Base-by-base conservation (phyloP, 805 yeast genomes). In the Huiozyma naganishii region DNA sequence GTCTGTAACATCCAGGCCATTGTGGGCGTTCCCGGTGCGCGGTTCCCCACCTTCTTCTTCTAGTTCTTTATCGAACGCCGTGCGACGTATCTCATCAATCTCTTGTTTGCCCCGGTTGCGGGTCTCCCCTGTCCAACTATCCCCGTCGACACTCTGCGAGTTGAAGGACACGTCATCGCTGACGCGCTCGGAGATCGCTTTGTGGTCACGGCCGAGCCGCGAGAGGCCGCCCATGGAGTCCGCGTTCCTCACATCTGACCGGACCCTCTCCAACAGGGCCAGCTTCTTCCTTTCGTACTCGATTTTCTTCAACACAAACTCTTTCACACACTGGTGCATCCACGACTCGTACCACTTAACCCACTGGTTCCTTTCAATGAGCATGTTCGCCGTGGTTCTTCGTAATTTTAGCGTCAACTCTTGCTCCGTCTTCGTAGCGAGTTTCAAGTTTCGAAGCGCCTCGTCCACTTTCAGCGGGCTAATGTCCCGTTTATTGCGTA, bases 381-480 rank as follows among this genome's bases (percentile, higher is more conserved):
- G 61, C 86, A 92, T 83, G 58, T 88, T 95, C 32, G 81, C 81
- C 2, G 95, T 83, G 12, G 90, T 81, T 49, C 95, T 71, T 48
- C 83, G 79, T 35, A 89, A 81, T 52, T 84, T 92, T 45, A 74
- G 66, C n/a, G 81, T 77, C 44, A 89, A 70, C 32, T 79, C 80
- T 48, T 83, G 83, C 60, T 90, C 96, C 12, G 75, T 70, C 45
- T 75, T 76, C 9, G 84, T 77, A 1, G 95, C 92, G 30, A 74
- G 77, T 59, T 89, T 95, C 44, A 89, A 69, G 7, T 84, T 70
- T 43, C 81, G 70, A 29, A 90, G 76, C 0, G 96, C 94, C 52
- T 89, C 97, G 53, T 92, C 96, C 4, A 87, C 95, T 58, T 82
- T 86, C 28, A 84, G 62, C 0, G 97, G 95, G 54, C 83, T 90